A percentile compares a stretch with the other conserved stretches of the same genome.
Evolutionary conservation across 345 rosid genomes (phyloP).

Genomic region (Carallia brachiata): DNA sequence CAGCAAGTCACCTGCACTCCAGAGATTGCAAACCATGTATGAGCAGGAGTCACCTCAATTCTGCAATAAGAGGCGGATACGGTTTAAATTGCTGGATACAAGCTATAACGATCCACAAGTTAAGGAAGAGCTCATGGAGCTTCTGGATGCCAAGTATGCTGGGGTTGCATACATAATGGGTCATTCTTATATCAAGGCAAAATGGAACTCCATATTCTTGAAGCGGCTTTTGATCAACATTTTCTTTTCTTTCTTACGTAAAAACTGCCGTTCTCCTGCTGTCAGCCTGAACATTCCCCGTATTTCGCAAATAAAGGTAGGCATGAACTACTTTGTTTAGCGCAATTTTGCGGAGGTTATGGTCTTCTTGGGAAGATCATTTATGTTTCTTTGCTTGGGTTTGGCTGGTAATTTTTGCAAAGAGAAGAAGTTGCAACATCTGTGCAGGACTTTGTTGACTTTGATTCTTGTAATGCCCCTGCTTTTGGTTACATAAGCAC

Average conservation of each 20-base stretch:
- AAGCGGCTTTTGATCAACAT: conserved; percentile 67
- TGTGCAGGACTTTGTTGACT: too few species aligned
- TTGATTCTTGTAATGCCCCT: too few species aligned
- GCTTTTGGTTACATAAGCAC: too few species aligned
- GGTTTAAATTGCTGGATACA: conserved; percentile 56
- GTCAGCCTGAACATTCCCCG: conserved; percentile 83
- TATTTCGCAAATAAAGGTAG: conserved; percentile 82
- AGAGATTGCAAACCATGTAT: conserved; percentile 53
- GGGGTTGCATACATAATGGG: conserved; percentile 82
- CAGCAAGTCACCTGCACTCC: conserved; percentile 64
- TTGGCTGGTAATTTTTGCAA: background rate
- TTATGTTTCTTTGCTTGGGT: background rate
- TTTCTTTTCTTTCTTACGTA: conserved; percentile 78
- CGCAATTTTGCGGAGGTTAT: background rate
- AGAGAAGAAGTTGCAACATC: too few species aligned
- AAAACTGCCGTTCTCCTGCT: conserved; percentile 75
- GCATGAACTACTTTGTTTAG: conserved; percentile 78
- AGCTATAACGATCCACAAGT: conserved; percentile 54
- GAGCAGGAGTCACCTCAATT: conserved; percentile 59
- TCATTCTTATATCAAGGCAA: conserved; percentile 66
- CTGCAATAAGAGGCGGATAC: conserved; percentile 42
- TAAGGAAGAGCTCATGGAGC: conserved; percentile 73
- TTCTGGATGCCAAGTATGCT: conserved; percentile 72
- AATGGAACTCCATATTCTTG: conserved; percentile 60
- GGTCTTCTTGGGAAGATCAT: background rate